Percentiles rank a stretch among this genome's conserved stretches.
Conservation (phyloP, 805 yeast genomes). For the Yarrowia bubula region DNA sequence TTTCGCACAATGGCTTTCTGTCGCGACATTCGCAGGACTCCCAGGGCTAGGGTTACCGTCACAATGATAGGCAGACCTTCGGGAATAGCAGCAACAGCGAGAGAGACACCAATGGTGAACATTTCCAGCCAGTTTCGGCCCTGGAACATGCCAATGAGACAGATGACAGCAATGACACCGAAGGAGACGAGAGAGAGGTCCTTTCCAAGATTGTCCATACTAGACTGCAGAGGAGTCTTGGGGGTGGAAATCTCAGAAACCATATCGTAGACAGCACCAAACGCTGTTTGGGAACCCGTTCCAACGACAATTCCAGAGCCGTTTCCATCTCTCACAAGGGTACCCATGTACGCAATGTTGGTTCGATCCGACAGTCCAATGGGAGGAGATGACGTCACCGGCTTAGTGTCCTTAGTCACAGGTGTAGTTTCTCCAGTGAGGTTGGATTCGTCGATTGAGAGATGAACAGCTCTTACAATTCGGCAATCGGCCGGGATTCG, state of each 20-base stretch:
- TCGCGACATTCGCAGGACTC: slow-evolving; percentile 94
- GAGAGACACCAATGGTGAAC: slow-evolving; percentile 95
- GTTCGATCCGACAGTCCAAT: slow-evolving; percentile 63
- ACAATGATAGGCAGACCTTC: slow-evolving; percentile 98
- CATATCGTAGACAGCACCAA: slow-evolving; percentile 94
- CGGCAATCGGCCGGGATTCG: slow-evolving; percentile 95
- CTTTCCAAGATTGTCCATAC: slow-evolving; percentile 94
- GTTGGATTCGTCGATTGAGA: slow-evolving; percentile 87
- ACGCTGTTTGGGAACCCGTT: slow-evolving; percentile 84
- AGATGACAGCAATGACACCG: slow-evolving; percentile 84
- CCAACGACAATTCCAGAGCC: slow-evolving; percentile 92
- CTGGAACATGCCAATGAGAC: slow-evolving; percentile 83
- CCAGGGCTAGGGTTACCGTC: slow-evolving; percentile 93
- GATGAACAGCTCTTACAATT: slow-evolving; percentile 70
- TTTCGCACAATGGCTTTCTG: slow-evolving; percentile 92
- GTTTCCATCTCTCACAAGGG: slow-evolving; percentile 92
- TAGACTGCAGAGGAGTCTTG: slow-evolving; percentile 90
- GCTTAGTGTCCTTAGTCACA: slow-evolving; percentile 59
- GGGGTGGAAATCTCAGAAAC: slow-evolving; percentile 95
- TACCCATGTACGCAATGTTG: slow-evolving; percentile 93
- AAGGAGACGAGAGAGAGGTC: slow-evolving; percentile 84
- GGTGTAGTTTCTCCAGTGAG: slow-evolving; percentile 95
- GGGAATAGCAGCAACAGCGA: slow-evolving; percentile 99
- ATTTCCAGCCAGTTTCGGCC: slow-evolving; percentile 96
- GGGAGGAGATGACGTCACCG: slow-evolving; percentile 36